Conservation (phyloP, 202 grass and related monocot genomes). For the Elaeis oleifera region DNA sequence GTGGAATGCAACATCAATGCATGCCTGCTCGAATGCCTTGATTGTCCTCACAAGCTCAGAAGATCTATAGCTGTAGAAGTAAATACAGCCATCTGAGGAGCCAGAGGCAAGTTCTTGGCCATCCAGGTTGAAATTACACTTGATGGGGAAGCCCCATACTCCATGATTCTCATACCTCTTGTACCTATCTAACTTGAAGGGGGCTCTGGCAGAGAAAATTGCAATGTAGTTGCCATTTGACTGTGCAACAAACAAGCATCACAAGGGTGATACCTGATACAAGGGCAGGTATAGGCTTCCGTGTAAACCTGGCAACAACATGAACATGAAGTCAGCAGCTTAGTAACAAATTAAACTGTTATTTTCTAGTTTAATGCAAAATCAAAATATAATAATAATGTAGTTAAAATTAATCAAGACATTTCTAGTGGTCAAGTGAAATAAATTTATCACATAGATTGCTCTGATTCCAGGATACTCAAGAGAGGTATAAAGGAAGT, state of each 20-base stretch:
- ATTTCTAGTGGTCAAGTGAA: too few relatives aligned
- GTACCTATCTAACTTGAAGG: constrained; percentile 76
- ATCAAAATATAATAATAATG: too few relatives aligned
- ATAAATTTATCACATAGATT: too few relatives aligned
- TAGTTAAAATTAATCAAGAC: too few relatives aligned
- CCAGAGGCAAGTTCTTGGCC: constrained; percentile 61
- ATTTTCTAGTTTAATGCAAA: too few relatives aligned
- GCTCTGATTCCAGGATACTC: too few relatives aligned
- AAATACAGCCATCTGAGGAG: constrained; percentile 73
- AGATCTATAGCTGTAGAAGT: constrained; percentile 63
- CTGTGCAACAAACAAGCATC: constrained; percentile 68
- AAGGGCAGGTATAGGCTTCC: constrained; percentile 77
- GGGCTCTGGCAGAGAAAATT: constrained; percentile 50
- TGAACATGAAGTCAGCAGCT: background rate
- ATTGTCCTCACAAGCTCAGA: constrained; percentile 40
- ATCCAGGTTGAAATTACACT: constrained; percentile 61
- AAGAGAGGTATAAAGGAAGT: too few relatives aligned
- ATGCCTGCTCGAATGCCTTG: constrained; percentile 64
- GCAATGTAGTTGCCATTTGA: constrained; percentile 92
- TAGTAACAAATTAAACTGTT: too few relatives aligned
- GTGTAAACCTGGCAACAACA: constrained; percentile 56
- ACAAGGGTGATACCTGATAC: constrained; percentile 75
- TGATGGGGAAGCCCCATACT: constrained; percentile 76
- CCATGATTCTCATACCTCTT: constrained; percentile 73
- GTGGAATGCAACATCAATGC: constrained; percentile 60